These are phyloP conservation scores for Scheffersomyces segobiensis DNA, from an alignment of 1,139 yeast species.

Conservation along the genomic window DNA sequence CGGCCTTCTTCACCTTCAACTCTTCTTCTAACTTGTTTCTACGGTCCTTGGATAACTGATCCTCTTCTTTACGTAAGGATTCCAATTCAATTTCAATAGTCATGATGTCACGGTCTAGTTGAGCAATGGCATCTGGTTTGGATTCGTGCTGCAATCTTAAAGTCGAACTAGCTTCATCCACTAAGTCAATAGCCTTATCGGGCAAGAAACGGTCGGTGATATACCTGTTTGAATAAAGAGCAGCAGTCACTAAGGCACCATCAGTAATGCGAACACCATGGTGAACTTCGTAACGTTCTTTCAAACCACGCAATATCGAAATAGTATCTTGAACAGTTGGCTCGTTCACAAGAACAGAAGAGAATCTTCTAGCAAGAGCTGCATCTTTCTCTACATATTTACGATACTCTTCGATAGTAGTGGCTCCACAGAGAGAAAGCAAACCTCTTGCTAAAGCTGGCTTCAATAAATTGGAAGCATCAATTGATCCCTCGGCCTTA, in stretches of 20 bases:
- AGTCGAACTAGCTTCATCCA: conserved; percentile 97
- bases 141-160: conserved; percentile 93
- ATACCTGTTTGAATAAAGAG: conserved; percentile 84
- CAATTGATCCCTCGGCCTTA: conserved; percentile 93
- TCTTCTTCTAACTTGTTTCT: conserved; percentile 64
- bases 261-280: conserved; percentile 98
- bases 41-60: conserved; percentile 77
- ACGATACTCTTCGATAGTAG: conserved; percentile 84
- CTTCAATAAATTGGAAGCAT: conserved; percentile 88
- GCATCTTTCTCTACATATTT: conserved; percentile 92
- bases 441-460: conserved; percentile 95
- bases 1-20: conserved; percentile 60
- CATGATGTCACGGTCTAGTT: conserved; percentile 85
- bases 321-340: conserved; percentile 94
- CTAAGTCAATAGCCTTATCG: conserved; percentile 93
- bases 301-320: conserved; percentile 87
- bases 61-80: conserved; percentile 89
- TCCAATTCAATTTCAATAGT: conserved; percentile 94
- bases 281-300: conserved; percentile 93
- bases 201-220: conserved; percentile 91
- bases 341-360: conserved; percentile 82
- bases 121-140: conserved; percentile 91
- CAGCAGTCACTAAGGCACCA: conserved; percentile 91
- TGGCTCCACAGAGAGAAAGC: conserved; percentile 94
- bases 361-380: conserved; percentile 88